Evolutionary conservation across 2,329 filamentous ascomycete species (phyloP).

Genomic region (Colletotrichum limetticola): DNA sequence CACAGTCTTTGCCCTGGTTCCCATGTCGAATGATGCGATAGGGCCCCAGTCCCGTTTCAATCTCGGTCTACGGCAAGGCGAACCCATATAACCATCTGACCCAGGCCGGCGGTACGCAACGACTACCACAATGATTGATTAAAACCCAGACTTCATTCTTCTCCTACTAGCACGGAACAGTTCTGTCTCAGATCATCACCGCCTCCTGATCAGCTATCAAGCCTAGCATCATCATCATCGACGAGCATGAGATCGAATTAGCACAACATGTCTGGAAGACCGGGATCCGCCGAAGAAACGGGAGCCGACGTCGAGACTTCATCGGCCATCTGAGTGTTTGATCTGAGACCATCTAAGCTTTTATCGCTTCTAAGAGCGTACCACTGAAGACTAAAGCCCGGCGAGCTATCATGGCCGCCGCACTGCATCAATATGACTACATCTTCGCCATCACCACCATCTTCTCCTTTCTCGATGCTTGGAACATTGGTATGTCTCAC

Average conservation of each 20-base stretch:
- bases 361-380: background rate
- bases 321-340: background rate
- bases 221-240: background rate
- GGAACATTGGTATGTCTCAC: slow-evolving; percentile 74
- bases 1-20: background rate
- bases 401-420: slow-evolving; percentile 42
- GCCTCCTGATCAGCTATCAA: too few relatives aligned
- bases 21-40: background rate
- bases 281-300: background rate
- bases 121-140: background rate
- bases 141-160: too few relatives aligned
- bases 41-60: background rate
- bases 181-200: background rate
- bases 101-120: background rate
- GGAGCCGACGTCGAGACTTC: background rate
- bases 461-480: slow-evolving; percentile 74
- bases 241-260: slow-evolving; percentile 4
- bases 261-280: slow-evolving; percentile 9
- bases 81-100: slow-evolving; percentile 11
- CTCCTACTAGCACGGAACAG: too few relatives aligned
- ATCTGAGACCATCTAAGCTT: background rate
- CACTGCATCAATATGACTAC: slow-evolving; percentile 67
- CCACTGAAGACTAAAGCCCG: background rate
- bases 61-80: slow-evolving; percentile 1
- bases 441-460: slow-evolving; percentile 72